These are phyloP conservation scores for Zhuliangozyma parablackwelliae DNA, from an alignment of 1,139 yeast genomes.

Conservation along the genomic window DNA sequence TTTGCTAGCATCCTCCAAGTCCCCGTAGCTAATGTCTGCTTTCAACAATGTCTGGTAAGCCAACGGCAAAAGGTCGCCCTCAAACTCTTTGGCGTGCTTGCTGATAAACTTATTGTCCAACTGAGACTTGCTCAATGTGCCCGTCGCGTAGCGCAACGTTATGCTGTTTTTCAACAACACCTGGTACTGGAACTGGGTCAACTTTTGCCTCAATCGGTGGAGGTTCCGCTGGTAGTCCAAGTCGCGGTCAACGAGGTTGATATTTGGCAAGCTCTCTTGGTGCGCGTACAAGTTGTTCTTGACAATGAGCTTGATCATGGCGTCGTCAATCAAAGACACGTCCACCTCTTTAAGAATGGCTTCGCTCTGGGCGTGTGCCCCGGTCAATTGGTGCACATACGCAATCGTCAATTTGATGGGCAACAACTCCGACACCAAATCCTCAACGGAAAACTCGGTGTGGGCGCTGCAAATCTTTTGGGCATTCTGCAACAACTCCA, in stretches of 20 bases:
- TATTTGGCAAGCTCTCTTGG: slow-evolving; percentile 10
- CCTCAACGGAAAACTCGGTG: slow-evolving; percentile 33
- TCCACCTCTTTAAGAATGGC: slow-evolving; percentile 27
- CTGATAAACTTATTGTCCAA: slow-evolving; percentile 16
- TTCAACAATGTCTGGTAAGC: slow-evolving; percentile 27
- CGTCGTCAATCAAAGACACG: slow-evolving; percentile 22
- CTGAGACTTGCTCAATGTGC: slow-evolving; percentile 28
- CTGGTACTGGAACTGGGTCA: slow-evolving; percentile 42
- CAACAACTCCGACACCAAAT: slow-evolving; percentile 43
- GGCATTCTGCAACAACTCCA: slow-evolving; percentile 50
- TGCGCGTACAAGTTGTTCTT: slow-evolving; percentile 31
- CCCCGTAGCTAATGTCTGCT: slow-evolving; percentile 25
- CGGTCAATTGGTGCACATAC: slow-evolving; percentile 51
- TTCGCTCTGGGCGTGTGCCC: slow-evolving; percentile 40
- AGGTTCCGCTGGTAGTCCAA: slow-evolving; percentile 39
- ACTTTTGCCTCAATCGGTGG: slow-evolving; percentile 30
- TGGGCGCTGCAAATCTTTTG: slow-evolving; percentile 39
- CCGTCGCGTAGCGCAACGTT: slow-evolving; percentile 35
- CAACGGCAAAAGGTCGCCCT: slow-evolving; percentile 31
- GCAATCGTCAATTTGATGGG: slow-evolving; percentile 72
- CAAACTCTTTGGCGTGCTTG: slow-evolving; percentile 19
- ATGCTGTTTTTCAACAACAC: slow-evolving; percentile 42
- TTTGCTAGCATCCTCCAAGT: slow-evolving; percentile 17
- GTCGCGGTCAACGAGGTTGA: slow-evolving; percentile 40
- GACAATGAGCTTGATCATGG: slow-evolving; percentile 27